Conservation (phyloP, 2,329 filamentous ascomycete species). For the Juglanconis sp. region DNA sequence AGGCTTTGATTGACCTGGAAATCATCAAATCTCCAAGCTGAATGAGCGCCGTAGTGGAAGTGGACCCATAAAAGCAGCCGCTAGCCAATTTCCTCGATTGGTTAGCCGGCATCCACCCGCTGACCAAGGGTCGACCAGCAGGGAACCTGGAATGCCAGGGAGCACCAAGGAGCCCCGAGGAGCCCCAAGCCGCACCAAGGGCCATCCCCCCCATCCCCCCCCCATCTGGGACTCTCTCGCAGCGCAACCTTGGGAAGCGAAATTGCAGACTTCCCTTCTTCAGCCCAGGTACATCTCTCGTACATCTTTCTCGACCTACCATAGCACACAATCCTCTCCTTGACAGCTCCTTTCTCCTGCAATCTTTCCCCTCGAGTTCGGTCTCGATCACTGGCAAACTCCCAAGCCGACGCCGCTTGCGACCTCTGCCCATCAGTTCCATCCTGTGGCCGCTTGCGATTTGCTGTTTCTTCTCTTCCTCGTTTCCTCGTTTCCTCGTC, state of each 20-base stretch:
- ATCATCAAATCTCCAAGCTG: neutral
- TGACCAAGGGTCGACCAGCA: neutral
- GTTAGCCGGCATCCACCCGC: neutral
- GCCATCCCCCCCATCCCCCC: neutral
- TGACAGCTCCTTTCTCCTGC: slow-evolving; percentile 8
- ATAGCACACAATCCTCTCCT: neutral
- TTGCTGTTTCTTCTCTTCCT: neutral
- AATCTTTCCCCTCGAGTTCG: neutral
- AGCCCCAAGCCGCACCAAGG: neutral
- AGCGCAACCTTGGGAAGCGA: slow-evolving; percentile 11
- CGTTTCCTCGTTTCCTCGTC: neutral
- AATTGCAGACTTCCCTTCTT: slow-evolving; percentile 8
- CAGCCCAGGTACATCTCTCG: neutral
- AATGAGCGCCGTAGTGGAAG: neutral
- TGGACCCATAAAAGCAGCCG: neutral
- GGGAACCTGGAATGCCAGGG: neutral
- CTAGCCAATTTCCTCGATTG: neutral
- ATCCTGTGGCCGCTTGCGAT: neutral
- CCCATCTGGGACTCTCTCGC: neutral
- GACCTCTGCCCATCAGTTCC: neutral
- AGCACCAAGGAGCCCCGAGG: neutral
- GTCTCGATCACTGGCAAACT: slow-evolving; percentile 7
- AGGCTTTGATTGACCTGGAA: neutral
- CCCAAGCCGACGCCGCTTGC: slow-evolving; percentile 3
- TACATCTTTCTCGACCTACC: neutral